phyloP scores from a whole-genome alignment of 768 basidiomycete genomes.

The Pleurotus salmoneostramineus region DNA sequence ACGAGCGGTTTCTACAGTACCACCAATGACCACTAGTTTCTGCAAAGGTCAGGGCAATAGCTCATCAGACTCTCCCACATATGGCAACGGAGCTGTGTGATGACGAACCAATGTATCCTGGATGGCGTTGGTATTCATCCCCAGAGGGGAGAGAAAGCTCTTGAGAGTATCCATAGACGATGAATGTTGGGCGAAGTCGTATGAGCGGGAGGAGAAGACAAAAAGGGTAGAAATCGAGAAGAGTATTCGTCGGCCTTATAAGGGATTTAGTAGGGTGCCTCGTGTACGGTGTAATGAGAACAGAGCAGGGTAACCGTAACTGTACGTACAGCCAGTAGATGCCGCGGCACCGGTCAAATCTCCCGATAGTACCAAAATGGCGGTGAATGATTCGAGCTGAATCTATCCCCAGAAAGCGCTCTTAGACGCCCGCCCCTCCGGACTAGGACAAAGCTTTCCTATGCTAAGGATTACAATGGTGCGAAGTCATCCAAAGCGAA shows the following conservation, averaged over 20 bases:
- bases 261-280: conserved; percentile 33
- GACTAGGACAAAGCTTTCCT: no score
- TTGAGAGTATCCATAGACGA: conserved; percentile 64
- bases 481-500: no score
- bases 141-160: conserved; percentile 67
- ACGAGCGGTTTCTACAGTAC: conserved; percentile 83
- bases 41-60: conserved; percentile 20
- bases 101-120: conserved; percentile 72
- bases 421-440: background rate
- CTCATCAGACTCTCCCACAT: conserved; percentile 3
- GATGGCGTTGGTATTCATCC: conserved; percentile 62
- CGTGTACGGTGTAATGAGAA: conserved; percentile 28
- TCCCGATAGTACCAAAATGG: conserved; percentile 7
- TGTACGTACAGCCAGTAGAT: conserved; percentile 4
- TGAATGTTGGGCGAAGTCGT: conserved; percentile 13
- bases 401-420: conserved; percentile 1
- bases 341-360: conserved; percentile 8
- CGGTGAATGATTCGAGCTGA: conserved; percentile 1
- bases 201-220: conserved; percentile 13
- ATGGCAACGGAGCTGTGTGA: background rate
- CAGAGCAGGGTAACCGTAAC: conserved; percentile 18
- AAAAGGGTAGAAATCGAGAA: conserved; percentile 27
- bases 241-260: conserved; percentile 40
- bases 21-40: conserved; percentile 91
- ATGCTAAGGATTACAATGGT: no score